Base-by-base conservation (phyloP, 2,329 filamentous ascomycete species). In the Botrytis fragariae region DNA sequence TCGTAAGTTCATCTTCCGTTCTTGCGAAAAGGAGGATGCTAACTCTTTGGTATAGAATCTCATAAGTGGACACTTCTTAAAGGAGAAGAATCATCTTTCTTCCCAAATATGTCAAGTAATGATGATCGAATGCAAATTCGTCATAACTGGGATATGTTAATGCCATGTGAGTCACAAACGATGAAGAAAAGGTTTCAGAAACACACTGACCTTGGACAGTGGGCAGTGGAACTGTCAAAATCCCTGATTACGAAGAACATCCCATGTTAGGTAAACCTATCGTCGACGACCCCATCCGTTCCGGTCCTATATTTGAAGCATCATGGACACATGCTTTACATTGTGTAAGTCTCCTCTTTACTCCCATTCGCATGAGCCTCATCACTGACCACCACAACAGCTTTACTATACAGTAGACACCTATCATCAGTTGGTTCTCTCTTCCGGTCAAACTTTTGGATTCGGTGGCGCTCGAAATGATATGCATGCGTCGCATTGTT, bases 281-380 rank as follows among this genome's bases (percentile, higher is more conserved):
- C 35, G 72, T 74, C 25, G 75, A 79, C 45, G 80, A 82, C 68
- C 79, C 80, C 22, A 78, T 80, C 25, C 78, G 78, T 3, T 74
- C 74, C 0, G 80, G 80, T 8, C 75, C 80, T 0, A 68, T 81
- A 7, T 81, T 77, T 62, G 80, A 82, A 77, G 80, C 80, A 6
- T 79, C 78, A 0, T 82, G 80, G 81, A 81, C 81, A 0, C 80
- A 81, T 69, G 79, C 81, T 7, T 71, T 81, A 8, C 80, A 81
- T 69, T 82, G 80, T 68, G 77, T 79, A 74, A 2, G 59, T 39
- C 6, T 1, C 22, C 32, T 18, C 57, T 25, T 29, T n/a, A 8
- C 51, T 25, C 4, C 7, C 4, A 7, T 16, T 54, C 12, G 6
- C 10, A n/a, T 54, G 5, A 29, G 16, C 3, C 25, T 16, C 12